Evolutionary conservation across 805 yeast species (phyloP).

Genomic region (Zygotorulaspora danielsina): DNA sequence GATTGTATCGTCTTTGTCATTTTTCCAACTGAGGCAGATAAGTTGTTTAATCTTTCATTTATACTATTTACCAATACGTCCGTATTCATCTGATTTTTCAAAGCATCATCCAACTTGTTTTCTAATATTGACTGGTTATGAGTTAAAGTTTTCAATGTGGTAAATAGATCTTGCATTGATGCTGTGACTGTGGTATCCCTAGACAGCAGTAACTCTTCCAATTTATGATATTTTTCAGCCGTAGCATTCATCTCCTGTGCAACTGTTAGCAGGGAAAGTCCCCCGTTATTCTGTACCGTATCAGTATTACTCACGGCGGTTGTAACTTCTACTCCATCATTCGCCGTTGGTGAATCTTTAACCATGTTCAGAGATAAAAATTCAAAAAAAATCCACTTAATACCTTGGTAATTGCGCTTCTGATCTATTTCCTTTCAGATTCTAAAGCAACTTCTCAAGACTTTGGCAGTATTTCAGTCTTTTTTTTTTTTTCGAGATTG

Average conservation of each 20-base stretch:
- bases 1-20: slow-evolving; percentile 7
- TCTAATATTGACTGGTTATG: slow-evolving; percentile 36
- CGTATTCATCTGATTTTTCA: slow-evolving; percentile 36
- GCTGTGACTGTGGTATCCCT: slow-evolving; percentile 18
- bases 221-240: slow-evolving; percentile 14
- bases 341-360: not conserved
- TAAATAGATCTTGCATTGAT: slow-evolving; percentile 25
- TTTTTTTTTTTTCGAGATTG: not conserved
- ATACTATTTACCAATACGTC: slow-evolving; percentile 33
- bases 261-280: slow-evolving; percentile 1
- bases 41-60: slow-evolving; percentile 21
- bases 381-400: not conserved
- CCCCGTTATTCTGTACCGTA: not conserved
- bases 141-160: slow-evolving; percentile 28
- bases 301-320: not conserved
- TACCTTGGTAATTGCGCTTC: no score
- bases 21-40: slow-evolving; percentile 9
- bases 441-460: not conserved
- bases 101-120: slow-evolving; percentile 34
- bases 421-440: not conserved
- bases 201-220: slow-evolving; percentile 19
- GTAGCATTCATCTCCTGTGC: slow-evolving; percentile 13
- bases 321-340: slow-evolving; percentile 1
- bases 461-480: not conserved
- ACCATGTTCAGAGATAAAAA: not conserved